A percentile compares a stretch with the other conserved stretches of the same genome.
Conservation (phyloP, 371 early-diverging fungal genomes). For the Coemansia sp. region DNA sequence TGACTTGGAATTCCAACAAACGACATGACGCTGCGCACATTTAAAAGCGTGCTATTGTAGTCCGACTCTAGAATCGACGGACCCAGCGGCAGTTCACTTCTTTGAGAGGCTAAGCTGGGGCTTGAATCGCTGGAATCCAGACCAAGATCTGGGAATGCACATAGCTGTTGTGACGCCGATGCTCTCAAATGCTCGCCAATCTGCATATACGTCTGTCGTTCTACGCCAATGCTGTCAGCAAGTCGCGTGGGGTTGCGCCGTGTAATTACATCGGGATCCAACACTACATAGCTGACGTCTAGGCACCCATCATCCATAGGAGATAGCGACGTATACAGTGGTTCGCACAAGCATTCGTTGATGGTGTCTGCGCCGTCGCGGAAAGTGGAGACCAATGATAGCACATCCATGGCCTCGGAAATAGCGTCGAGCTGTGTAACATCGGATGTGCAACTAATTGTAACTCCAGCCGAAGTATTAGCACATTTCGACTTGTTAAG, state of each 20-base stretch:
- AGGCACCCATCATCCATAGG: slow-evolving; percentile 38
- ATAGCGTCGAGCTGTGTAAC: background rate
- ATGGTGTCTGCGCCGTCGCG: slow-evolving; percentile 3
- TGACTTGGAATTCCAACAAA: background rate
- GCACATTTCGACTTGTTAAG: background rate
- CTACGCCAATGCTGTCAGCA: slow-evolving; percentile 12
- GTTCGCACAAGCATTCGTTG: slow-evolving; percentile 28
- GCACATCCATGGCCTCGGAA: slow-evolving; percentile 14
- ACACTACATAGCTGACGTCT: slow-evolving; percentile 23
- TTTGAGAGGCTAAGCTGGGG: background rate
- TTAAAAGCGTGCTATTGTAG: background rate
- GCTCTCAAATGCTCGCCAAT: slow-evolving; percentile 7
- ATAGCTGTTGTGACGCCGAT: background rate
- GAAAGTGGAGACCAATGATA: slow-evolving; percentile 16
- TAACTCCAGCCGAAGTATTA: background rate
- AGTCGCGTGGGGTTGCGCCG: slow-evolving; percentile 20
- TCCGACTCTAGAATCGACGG: background rate
- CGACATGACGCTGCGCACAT: background rate
- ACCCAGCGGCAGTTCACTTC: background rate
- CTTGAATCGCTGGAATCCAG: no score
- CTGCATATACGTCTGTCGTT: background rate
- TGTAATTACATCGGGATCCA: slow-evolving; percentile 23
- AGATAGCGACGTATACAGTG: slow-evolving; percentile 11
- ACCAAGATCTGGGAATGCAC: background rate
- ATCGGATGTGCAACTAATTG: background rate